Conservation (phyloP, 2,329 filamentous ascomycete species). For the Dryadomyces quercivorus region DNA sequence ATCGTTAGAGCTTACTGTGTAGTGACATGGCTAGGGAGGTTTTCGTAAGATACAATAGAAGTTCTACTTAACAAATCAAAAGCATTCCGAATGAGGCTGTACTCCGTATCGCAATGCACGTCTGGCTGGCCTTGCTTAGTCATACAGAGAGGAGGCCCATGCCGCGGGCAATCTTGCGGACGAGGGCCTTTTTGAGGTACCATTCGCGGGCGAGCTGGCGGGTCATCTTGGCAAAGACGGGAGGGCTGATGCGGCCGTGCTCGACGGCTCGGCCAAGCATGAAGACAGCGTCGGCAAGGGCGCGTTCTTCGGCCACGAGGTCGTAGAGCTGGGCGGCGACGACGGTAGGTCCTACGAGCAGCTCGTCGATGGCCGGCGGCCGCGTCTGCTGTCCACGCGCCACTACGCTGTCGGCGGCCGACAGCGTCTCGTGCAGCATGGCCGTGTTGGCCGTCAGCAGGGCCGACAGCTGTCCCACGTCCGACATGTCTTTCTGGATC, state of each 20-base stretch:
- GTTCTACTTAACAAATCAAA: neutral
- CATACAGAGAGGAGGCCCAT: slow-evolving; percentile 45
- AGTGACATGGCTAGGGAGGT: neutral
- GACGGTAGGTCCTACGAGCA: slow-evolving; percentile 86
- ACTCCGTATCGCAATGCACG: no score
- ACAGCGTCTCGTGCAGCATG: slow-evolving; percentile 65
- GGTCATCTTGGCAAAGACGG: slow-evolving; percentile 70
- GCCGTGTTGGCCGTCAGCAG: slow-evolving; percentile 65
- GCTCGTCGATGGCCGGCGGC: slow-evolving; percentile 72
- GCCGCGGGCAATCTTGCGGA: slow-evolving; percentile 63
- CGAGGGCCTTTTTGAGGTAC: slow-evolving; percentile 72
- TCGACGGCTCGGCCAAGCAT: slow-evolving; percentile 66
- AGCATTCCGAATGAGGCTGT: neutral
- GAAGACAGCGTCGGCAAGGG: slow-evolving; percentile 77
- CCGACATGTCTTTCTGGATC: slow-evolving; percentile 61
- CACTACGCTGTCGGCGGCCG: slow-evolving; percentile 68
- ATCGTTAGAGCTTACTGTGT: neutral
- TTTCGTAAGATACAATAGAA: neutral
- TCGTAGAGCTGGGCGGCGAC: slow-evolving; percentile 89
- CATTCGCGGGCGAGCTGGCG: slow-evolving; percentile 64
- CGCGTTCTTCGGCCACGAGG: slow-evolving; percentile 77
- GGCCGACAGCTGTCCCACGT: slow-evolving; percentile 57
- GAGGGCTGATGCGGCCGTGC: slow-evolving; percentile 54
- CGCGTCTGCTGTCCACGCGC: slow-evolving; percentile 55
- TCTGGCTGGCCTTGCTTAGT: neutral